Conservation (phyloP, 2,329 filamentous ascomycete species). For the Huntiella savannae region DNA sequence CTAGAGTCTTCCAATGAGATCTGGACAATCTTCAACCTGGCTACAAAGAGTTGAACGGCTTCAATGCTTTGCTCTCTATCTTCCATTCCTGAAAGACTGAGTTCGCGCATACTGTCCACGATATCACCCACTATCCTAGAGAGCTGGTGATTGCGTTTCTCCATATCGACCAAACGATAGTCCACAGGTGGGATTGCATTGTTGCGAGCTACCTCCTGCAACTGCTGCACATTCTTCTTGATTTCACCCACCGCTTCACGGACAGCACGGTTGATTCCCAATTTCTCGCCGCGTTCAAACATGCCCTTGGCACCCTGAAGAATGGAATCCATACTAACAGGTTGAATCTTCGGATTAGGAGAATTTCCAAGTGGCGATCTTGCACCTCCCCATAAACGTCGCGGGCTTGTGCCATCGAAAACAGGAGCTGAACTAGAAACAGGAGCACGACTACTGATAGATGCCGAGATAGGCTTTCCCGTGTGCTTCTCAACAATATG, state of each 20-base stretch:
- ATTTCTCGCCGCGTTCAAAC: conserved; percentile 51
- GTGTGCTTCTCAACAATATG: conserved; percentile 55
- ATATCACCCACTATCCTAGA: conserved; percentile 50
- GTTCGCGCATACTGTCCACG: conserved; percentile 40
- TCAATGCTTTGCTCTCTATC: conserved; percentile 32
- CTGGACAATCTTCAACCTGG: conserved; percentile 47
- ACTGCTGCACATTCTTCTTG: conserved; percentile 46
- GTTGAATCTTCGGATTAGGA: conserved; percentile 33
- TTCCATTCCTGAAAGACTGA: conserved; percentile 31
- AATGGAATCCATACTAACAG: conserved; percentile 45
- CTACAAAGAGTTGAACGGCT: conserved; percentile 36
- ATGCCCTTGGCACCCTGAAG: conserved; percentile 61
- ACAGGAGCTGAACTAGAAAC: conserved; percentile 17
- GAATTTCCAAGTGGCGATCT: conserved; percentile 29
- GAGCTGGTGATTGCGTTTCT: conserved; percentile 46
- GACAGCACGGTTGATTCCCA: conserved; percentile 63
- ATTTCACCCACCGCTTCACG: conserved; percentile 69
- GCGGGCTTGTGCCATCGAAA: conserved; percentile 20
- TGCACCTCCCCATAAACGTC: conserved; percentile 10
- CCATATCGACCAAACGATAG: conserved; percentile 23
- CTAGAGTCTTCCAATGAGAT: conserved; percentile 40
- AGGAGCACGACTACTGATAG: conserved; percentile 8
- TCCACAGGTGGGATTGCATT: conserved; percentile 11
- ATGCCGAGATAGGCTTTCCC: conserved; percentile 18
- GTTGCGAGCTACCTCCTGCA: conserved; percentile 11